Percentiles rank a stretch among this genome's conserved stretches.
Evolutionary conservation across 352 stramenopile species (phyloP).

Genomic region (Globisporangium megalacanthum): DNA sequence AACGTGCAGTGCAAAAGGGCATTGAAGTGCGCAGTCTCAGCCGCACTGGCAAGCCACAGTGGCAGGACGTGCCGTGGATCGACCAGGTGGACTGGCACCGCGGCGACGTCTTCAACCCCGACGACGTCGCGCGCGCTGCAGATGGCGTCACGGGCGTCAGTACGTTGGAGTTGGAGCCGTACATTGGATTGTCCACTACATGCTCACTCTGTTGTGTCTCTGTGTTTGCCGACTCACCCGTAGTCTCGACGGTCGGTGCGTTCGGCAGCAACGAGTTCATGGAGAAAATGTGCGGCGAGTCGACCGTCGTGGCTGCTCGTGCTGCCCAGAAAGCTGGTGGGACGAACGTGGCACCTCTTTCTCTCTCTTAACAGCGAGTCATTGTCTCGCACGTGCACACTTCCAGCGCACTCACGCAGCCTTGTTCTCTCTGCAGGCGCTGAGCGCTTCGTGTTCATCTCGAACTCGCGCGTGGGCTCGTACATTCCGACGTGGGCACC

Average conservation of each 20-base stretch:
- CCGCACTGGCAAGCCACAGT: constrained; percentile 73
- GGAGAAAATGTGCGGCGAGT: constrained; percentile 86
- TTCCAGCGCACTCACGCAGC: too few relatives aligned
- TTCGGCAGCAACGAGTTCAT: constrained; percentile 88
- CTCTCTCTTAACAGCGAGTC: neutral
- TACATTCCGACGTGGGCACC: constrained; percentile 66
- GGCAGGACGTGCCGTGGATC: constrained; percentile 74
- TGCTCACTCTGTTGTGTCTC: neutral
- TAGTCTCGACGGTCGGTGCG: constrained; percentile 84
- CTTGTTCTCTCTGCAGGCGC: constrained; percentile 17
- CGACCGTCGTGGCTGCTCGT: constrained; percentile 71
- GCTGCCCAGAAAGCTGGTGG: constrained; percentile 65
- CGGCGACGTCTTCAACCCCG: constrained; percentile 79
- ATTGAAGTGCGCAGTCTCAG: constrained; percentile 86
- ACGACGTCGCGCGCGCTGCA: constrained; percentile 58
- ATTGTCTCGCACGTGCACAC: neutral
- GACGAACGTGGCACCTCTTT: neutral
- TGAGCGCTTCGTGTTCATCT: constrained; percentile 88
- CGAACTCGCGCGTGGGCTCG: constrained; percentile 86
- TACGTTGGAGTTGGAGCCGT: constrained; percentile 17
- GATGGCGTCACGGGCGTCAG: constrained; percentile 75
- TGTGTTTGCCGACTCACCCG: too few relatives aligned
- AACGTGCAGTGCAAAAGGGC: constrained; percentile 82
- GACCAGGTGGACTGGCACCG: constrained; percentile 84
- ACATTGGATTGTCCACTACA: neutral